Percentiles rank a stretch among this genome's conserved stretches.
phyloP scores from a whole-genome alignment of 1,139 yeast genomes.

The Suhomyces anneliseae region DNA sequence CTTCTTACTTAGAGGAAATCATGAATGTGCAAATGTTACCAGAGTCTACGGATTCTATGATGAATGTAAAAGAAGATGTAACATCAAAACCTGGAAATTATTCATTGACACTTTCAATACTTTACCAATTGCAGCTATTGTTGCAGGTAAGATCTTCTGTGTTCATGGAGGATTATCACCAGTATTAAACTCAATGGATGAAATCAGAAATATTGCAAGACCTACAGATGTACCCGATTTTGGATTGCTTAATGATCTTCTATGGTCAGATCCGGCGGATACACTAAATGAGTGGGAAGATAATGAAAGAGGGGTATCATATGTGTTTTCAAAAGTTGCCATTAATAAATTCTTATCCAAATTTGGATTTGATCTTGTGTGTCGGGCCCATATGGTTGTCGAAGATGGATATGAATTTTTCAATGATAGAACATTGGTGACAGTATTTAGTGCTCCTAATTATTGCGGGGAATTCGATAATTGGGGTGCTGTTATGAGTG shows the following conservation, averaged over 20 bases:
- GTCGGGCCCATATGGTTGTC: constrained; percentile 98
- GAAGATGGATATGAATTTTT: constrained; percentile 99
- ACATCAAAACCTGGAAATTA: constrained; percentile 96
- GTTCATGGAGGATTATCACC: constrained; percentile 99
- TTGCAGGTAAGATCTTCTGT: constrained; percentile 95
- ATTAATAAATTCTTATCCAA: constrained; percentile 91
- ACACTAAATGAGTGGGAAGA: constrained; percentile 98
- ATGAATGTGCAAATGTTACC: constrained; percentile 96
- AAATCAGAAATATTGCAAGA: constrained; percentile 96
- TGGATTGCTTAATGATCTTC: constrained; percentile 89
- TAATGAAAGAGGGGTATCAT: constrained; percentile 96
- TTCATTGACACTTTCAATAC: constrained; percentile 98
- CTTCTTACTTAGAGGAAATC: constrained; percentile 92
- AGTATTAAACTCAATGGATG: constrained; percentile 95
- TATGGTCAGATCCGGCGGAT: constrained; percentile 98
- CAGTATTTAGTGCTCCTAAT: constrained; percentile 93
- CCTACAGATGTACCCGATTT: constrained; percentile 98
- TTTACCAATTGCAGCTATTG: constrained; percentile 95
- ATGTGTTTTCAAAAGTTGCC: constrained; percentile 98
- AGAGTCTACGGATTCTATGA: constrained; percentile 97
- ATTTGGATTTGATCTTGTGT: constrained; percentile 95
- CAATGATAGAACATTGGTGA: constrained; percentile 91
- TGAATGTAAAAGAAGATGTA: constrained; percentile 96
- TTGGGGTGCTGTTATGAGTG: constrained; percentile 99
- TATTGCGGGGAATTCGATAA: constrained; percentile 98